These are phyloP conservation scores for Glycine tomentella DNA, from an alignment of 306 rosid genomes.

Conservation along the genomic window DNA sequence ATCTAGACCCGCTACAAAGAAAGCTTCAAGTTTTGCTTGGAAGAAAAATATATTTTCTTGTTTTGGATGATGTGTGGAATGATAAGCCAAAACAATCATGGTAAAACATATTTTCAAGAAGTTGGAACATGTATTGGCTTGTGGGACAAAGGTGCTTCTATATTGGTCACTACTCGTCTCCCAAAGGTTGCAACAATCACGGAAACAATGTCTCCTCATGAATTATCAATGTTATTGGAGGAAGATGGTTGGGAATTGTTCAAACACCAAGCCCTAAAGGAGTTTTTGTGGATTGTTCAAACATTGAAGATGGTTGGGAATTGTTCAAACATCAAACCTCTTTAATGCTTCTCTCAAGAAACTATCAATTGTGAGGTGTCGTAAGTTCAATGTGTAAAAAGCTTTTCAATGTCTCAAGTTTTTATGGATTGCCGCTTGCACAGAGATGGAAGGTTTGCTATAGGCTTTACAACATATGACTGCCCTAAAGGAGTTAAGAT, in stretches of 20 bases:
- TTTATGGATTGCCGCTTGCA: too few species aligned
- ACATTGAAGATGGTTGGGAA: too few species aligned
- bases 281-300: too few species aligned
- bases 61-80: constrained; percentile 5
- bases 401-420: too few species aligned
- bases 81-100: not conserved
- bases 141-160: not conserved
- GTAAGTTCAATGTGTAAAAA: too few species aligned
- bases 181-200: not conserved
- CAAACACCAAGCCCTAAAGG: not conserved
- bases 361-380: too few species aligned
- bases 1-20: not conserved
- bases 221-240: not conserved
- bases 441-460: too few species aligned
- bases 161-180: not conserved
- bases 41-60: not conserved
- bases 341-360: too few species aligned
- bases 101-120: not conserved
- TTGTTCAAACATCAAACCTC: too few species aligned
- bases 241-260: not conserved
- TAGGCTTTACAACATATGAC: too few species aligned
- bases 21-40: not conserved
- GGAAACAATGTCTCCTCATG: not conserved
- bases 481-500: too few species aligned
- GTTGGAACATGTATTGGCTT: not conserved